Base-by-base conservation (phyloP, 2,329 filamentous ascomycete genomes). In the Aureobasidium sp. region DNA sequence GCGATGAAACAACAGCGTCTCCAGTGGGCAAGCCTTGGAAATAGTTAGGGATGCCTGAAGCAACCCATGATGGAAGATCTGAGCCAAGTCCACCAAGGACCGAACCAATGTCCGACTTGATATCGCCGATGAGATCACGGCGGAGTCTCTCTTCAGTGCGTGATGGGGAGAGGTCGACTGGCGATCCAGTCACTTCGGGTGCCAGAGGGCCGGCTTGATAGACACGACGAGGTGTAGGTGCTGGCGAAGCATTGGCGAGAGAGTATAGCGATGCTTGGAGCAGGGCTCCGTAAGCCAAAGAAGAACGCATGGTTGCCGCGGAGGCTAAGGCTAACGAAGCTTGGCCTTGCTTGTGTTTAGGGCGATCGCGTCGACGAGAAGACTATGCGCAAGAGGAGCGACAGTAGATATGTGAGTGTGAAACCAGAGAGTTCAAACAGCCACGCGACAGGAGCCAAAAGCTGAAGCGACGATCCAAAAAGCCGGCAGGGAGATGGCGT, bases 21-120 rank as follows among this genome's bases (percentile, higher is more conserved):
- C 70, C 70, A 3, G 82, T 85, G 1, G 88, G 87, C 41, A 90
- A 82, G 66, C 81, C 79, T 61, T 86, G 81, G 71, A 88, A 88
- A 76, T 82, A 90, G 62, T 88, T 81, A 1, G 87, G 84, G 1
- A 90, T 79, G 6, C 73, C 86, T 2, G 82, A 85, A 1, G 82
- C 81, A 42, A 87, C 79, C 64, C 84, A 87, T 14, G 80, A 82
- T 14, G 85, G 84, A 39, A 86, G 76, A 27, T 78, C 78, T 48
- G 80, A 82, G 42, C 82, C 84, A 1, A 87, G 70, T 9, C 73
- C 74, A 51, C 75, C 78, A 45, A 84, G 67, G 1, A 79, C 67
- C 3, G 70, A 72, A 27, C 72, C 69, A 36, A 76, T 67, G 31
- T 74, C 71, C 36, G 72, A 74, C 7, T 82, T 71, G 49, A 84